Percentiles rank a stretch among this genome's conserved stretches.
Evolutionary conservation across 1,284 basidiomycete genomes (phyloP).

Genomic region (Heterobasidion annosum): DNA sequence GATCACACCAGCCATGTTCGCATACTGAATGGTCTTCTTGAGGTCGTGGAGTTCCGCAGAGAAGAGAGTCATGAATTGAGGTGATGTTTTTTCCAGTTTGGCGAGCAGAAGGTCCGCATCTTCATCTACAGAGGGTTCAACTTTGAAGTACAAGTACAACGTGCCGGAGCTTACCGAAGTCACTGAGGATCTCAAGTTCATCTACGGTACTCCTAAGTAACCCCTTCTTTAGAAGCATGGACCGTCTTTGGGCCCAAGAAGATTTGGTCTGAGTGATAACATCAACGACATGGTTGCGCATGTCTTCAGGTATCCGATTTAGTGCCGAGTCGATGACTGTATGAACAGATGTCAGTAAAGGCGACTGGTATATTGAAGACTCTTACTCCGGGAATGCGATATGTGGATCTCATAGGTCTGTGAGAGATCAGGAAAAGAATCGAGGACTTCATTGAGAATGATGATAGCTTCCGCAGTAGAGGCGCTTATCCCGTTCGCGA

Average conservation of each 20-base stretch:
- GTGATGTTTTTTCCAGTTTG: conserved; percentile 54
- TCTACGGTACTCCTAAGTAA: conserved; percentile 53
- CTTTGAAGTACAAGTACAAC: too few species aligned
- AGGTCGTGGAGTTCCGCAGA: conserved; percentile 50
- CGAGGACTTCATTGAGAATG: conserved; percentile 54
- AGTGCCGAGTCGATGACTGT: conserved; percentile 60
- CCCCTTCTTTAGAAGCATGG: conserved; percentile 56
- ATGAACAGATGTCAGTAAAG: neutral
- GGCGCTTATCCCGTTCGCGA: conserved; percentile 48
- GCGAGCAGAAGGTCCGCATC: conserved; percentile 48
- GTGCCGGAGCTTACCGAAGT: conserved; percentile 37
- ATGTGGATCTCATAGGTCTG: conserved; percentile 63
- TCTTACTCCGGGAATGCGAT: conserved; percentile 63
- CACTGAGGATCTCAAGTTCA: conserved; percentile 60
- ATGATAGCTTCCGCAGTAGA: conserved; percentile 65
- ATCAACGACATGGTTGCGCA: conserved; percentile 45
- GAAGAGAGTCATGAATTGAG: conserved; percentile 37
- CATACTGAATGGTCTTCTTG: conserved; percentile 54
- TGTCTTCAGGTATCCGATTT: conserved; percentile 45
- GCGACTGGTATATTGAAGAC: neutral
- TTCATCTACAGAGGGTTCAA: conserved; percentile 31
- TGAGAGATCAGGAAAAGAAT: conserved; percentile 60
- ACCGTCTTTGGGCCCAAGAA: conserved; percentile 56
- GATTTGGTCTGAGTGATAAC: conserved; percentile 58
- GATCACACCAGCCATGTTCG: conserved; percentile 52